phyloP scores from a whole-genome alignment of 768 basidiomycete species.

The Suillus ampliporus region DNA sequence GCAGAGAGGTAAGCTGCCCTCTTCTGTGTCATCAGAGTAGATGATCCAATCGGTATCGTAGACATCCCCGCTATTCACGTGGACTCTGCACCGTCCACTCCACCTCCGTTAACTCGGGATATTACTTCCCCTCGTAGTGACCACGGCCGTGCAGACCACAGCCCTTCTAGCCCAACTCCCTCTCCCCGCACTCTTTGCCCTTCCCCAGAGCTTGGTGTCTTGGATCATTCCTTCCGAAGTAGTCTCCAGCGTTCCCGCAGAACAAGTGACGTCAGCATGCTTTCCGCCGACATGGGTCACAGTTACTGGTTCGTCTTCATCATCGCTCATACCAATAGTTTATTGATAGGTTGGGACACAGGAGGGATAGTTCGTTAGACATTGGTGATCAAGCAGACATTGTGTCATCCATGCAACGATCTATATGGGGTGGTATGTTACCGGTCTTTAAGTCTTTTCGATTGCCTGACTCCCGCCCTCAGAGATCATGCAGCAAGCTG shows the following conservation, averaged over 20 bases:
- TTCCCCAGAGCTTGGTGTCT: conserved; percentile 27
- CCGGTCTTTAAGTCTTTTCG: not conserved
- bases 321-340: conserved; percentile 2
- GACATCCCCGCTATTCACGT: conserved; percentile 79
- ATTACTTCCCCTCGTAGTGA: conserved; percentile 49
- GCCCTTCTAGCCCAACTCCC: conserved; percentile 13
- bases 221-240: conserved; percentile 48
- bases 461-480: not conserved
- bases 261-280: conserved; percentile 62
- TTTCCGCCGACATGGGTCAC: conserved; percentile 56
- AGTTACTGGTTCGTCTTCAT: conserved; percentile 52
- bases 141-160: conserved; percentile 10
- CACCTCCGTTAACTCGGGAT: conserved; percentile 56
- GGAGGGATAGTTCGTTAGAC: conserved; percentile 20
- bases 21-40: conserved; percentile 4
- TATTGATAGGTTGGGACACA: conserved; percentile 4
- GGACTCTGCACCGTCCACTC: conserved; percentile 56
- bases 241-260: conserved; percentile 60
- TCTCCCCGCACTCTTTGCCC: conserved; percentile 18
- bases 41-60: conserved; percentile 28
- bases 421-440: conserved; percentile 73
- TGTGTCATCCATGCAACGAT: conserved; percentile 63
- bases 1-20: conserved; percentile 45
- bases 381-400: conserved; percentile 41
- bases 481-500: conserved; percentile 54